Conservation (phyloP, 192 early-diverging fungal genomes). For the Martensiomyces pterosporus region DNA sequence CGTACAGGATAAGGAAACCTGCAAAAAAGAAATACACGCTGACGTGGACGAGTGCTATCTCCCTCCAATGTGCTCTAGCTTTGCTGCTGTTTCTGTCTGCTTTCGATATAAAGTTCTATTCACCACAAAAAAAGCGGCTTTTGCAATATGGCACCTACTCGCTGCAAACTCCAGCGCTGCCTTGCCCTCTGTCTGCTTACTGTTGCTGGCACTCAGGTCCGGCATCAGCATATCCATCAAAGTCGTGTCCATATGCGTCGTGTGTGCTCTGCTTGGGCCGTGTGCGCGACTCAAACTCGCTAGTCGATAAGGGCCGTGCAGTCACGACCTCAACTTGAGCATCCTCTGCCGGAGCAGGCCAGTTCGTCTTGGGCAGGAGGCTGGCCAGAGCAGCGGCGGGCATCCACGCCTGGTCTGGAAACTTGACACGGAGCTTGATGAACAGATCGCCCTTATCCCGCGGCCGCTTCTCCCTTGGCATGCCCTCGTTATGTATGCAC, state of each 20-base stretch:
- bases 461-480: conserved; percentile 75
- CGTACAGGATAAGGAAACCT: not conserved
- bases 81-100: too few species aligned
- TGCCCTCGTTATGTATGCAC: conserved; percentile 83
- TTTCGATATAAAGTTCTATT: too few species aligned
- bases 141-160: too few species aligned
- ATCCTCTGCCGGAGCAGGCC: conserved; percentile 1
- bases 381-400: conserved; percentile 19
- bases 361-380: conserved; percentile 12
- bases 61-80: not conserved
- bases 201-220: conserved; percentile 19
- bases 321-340: not conserved
- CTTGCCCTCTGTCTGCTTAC: not conserved
- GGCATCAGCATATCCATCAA: conserved; percentile 4
- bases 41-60: too few species aligned
- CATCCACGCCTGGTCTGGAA: conserved; percentile 58
- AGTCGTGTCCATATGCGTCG: not conserved
- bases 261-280: not conserved
- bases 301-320: not conserved
- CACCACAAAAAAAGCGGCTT: too few species aligned
- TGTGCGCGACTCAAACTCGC: not conserved
- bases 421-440: conserved; percentile 80
- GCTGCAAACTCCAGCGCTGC: too few species aligned
- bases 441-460: conserved; percentile 84
- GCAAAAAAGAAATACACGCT: too few species aligned